Conservation (phyloP, 352 stramenopile genomes). For the Globisporangium middletonii region DNA sequence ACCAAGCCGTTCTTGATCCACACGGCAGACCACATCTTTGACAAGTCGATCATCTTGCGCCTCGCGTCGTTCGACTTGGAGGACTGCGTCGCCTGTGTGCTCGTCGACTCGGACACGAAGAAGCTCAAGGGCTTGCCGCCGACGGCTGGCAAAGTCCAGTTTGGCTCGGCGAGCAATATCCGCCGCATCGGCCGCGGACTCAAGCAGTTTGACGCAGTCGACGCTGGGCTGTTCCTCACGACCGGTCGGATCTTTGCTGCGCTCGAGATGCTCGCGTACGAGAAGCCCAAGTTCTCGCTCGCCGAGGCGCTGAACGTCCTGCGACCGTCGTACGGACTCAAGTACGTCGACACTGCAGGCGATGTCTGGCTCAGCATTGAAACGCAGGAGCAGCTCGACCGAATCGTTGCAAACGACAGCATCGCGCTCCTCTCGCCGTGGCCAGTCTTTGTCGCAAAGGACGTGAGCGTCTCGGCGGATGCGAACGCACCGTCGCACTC, state of each 20-base stretch:
- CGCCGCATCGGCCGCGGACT: slow-evolving; percentile 51
- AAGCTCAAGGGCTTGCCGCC: slow-evolving; percentile 52
- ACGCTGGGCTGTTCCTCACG: slow-evolving; percentile 69
- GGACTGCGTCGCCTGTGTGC: slow-evolving; percentile 57
- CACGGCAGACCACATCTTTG: slow-evolving; percentile 82
- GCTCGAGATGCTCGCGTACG: slow-evolving; percentile 45
- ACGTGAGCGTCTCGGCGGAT: neutral
- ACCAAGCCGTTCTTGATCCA: slow-evolving; percentile 80
- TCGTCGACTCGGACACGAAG: slow-evolving; percentile 65
- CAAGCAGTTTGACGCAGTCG: slow-evolving; percentile 51
- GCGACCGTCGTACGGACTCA: slow-evolving; percentile 55
- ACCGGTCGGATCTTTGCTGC: slow-evolving; percentile 64
- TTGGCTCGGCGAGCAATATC: slow-evolving; percentile 49
- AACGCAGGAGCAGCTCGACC: slow-evolving; percentile 73
- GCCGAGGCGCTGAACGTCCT: slow-evolving; percentile 69
- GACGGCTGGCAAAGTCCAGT: slow-evolving; percentile 58
- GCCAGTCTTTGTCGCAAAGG: slow-evolving; percentile 62
- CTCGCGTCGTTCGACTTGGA: slow-evolving; percentile 51
- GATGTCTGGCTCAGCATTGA: slow-evolving; percentile 84
- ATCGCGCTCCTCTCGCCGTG: slow-evolving; percentile 61
- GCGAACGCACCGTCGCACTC: slow-evolving; percentile 35
- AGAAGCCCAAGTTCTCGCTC: slow-evolving; percentile 72
- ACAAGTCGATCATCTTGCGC: slow-evolving; percentile 66
- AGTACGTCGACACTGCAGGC: slow-evolving; percentile 54
- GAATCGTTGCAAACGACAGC: slow-evolving; percentile 52